These are phyloP conservation scores for Narthecium ossifragum DNA, from an alignment of 106 monocot species.

Conservation along the genomic window DNA sequence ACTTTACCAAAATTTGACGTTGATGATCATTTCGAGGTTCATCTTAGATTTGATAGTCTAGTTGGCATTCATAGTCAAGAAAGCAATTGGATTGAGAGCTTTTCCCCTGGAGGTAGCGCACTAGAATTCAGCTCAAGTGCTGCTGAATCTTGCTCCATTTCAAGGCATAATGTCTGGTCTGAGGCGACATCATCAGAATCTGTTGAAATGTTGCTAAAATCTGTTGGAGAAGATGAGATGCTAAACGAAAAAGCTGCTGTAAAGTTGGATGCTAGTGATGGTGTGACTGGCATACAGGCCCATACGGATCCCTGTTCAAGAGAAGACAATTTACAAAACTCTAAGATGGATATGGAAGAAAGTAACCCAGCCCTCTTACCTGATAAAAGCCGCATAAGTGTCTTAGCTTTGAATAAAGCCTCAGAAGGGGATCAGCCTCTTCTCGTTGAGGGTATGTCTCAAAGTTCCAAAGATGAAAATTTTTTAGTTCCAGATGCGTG, in stretches of 20 bases:
- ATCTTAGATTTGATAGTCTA: slow-evolving; percentile 71
- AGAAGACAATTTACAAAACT: slow-evolving; percentile 9
- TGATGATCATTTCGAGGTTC: slow-evolving; percentile 68
- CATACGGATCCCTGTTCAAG: slow-evolving; percentile 19
- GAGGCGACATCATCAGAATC: slow-evolving; percentile 91
- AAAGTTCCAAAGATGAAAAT: slow-evolving; percentile 15
- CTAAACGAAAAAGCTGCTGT: slow-evolving; percentile 22
- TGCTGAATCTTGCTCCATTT: slow-evolving; percentile 55
- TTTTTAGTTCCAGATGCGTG: slow-evolving; percentile 11
- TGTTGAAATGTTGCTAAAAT: slow-evolving; percentile 87
- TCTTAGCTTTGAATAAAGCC: slow-evolving; percentile 8
- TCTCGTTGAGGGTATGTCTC: not conserved
- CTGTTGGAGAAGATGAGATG: slow-evolving; percentile 72
- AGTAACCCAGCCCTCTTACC: slow-evolving; percentile 9
- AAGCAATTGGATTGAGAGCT: slow-evolving; percentile 83
- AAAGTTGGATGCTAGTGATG: slow-evolving; percentile 23
- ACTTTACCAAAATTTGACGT: slow-evolving; percentile 75
- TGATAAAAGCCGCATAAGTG: slow-evolving; percentile 14
- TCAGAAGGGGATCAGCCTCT: not conserved
- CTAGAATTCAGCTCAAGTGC: slow-evolving; percentile 55
- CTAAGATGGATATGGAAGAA: slow-evolving; percentile 7
- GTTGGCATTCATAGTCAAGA: slow-evolving; percentile 60
- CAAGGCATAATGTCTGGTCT: slow-evolving; percentile 77
- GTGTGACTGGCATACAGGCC: slow-evolving; percentile 19
- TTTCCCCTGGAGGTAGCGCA: slow-evolving; percentile 60